Percentiles rank a stretch among this genome's conserved stretches.
These are phyloP conservation scores for Aspergillus hancockii DNA, from an alignment of 495 filamentous ascomycete genomes.

Conservation along the genomic window DNA sequence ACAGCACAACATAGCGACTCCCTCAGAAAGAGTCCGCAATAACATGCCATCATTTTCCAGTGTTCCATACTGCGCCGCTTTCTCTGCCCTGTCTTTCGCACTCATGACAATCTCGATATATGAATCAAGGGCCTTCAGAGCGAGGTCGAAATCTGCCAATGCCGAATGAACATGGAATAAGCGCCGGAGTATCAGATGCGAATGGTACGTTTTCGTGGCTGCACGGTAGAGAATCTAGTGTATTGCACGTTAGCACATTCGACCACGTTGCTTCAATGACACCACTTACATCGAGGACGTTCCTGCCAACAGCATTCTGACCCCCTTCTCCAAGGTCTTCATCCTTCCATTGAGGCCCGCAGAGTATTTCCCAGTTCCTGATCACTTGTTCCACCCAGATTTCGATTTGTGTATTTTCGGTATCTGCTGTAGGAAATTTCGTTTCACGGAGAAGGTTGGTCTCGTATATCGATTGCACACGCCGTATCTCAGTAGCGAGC, in stretches of 20 bases:
- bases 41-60: slow-evolving; percentile 76
- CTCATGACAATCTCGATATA: slow-evolving; percentile 84
- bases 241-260: slow-evolving; percentile 6
- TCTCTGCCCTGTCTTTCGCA: slow-evolving; percentile 76
- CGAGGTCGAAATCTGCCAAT: slow-evolving; percentile 84
- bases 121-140: slow-evolving; percentile 81
- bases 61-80: slow-evolving; percentile 72
- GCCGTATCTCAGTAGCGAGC: slow-evolving; percentile 70
- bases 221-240: slow-evolving; percentile 77
- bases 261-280: neutral
- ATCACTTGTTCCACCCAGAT: slow-evolving; percentile 78
- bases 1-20: slow-evolving; percentile 75
- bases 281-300: slow-evolving; percentile 66
- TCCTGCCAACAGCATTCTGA: slow-evolving; percentile 66
- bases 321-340: slow-evolving; percentile 78
- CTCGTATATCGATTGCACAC: slow-evolving; percentile 74
- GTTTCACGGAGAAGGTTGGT: slow-evolving; percentile 70
- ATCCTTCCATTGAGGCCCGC: slow-evolving; percentile 70
- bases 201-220: slow-evolving; percentile 91
- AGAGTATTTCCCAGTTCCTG: slow-evolving; percentile 79
- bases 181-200: slow-evolving; percentile 79
- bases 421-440: slow-evolving; percentile 78
- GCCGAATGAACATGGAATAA: slow-evolving; percentile 85
- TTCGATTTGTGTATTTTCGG: slow-evolving; percentile 73
- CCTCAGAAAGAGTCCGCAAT: slow-evolving; percentile 73